phyloP scores from a whole-genome alignment of 2,329 filamentous ascomycete genomes.

The Cercospora canescens region DNA sequence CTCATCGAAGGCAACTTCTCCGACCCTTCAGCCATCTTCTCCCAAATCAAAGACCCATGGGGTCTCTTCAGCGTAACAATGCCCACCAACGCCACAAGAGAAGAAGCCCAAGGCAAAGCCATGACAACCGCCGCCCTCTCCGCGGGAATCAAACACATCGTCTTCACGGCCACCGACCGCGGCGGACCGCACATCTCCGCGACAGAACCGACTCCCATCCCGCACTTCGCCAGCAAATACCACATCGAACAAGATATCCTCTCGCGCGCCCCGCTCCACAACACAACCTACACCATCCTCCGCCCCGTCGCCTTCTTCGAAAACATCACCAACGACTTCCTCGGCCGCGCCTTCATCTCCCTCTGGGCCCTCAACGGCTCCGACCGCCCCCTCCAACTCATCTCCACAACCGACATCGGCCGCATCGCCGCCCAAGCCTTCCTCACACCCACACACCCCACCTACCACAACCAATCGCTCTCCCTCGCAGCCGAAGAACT shows the following conservation, averaged over 20 bases:
- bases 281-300: slow-evolving; percentile 62
- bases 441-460: slow-evolving; percentile 38
- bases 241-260: slow-evolving; percentile 63
- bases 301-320: slow-evolving; percentile 66
- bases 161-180: slow-evolving; percentile 60
- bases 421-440: slow-evolving; percentile 53
- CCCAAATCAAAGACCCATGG: slow-evolving; percentile 30
- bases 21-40: slow-evolving; percentile 53
- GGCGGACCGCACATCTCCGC: slow-evolving; percentile 54
- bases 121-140: slow-evolving; percentile 60
- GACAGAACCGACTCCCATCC: slow-evolving; percentile 56
- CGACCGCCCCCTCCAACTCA: slow-evolving; percentile 37
- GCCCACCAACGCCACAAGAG: slow-evolving; percentile 35
- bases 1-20: slow-evolving; percentile 61
- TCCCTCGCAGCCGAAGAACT: slow-evolving; percentile 56
- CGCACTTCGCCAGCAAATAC: slow-evolving; percentile 63
- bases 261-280: slow-evolving; percentile 35
- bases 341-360: slow-evolving; percentile 51
- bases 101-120: slow-evolving; percentile 58
- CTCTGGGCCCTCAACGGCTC: slow-evolving; percentile 39
- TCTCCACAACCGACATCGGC: slow-evolving; percentile 46
- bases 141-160: slow-evolving; percentile 58
- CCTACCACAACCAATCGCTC: slow-evolving; percentile 48
- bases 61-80: slow-evolving; percentile 31
- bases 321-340: slow-evolving; percentile 51